phyloP scores from a whole-genome alignment of 2,329 filamentous ascomycete species.

The Beauveria sp. region DNA sequence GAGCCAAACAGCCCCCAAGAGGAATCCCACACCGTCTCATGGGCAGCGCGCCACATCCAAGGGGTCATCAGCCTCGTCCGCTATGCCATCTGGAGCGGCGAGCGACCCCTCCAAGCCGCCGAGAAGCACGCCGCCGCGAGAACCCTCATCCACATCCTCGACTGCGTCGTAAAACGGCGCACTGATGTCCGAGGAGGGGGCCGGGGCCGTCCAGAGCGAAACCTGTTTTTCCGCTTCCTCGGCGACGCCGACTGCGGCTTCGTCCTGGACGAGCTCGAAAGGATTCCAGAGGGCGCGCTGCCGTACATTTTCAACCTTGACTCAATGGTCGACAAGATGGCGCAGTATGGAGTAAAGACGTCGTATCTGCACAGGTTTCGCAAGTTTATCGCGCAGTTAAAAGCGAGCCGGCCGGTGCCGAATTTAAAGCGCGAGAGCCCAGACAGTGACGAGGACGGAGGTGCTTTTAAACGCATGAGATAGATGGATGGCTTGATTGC shows the following conservation, averaged over 20 bases:
- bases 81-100: slow-evolving; percentile 31
- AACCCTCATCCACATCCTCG: slow-evolving; percentile 41
- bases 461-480: slow-evolving; percentile 15
- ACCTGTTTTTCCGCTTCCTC: slow-evolving; percentile 42
- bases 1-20: not conserved
- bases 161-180: slow-evolving; percentile 34
- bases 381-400: slow-evolving; percentile 24
- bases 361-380: slow-evolving; percentile 30
- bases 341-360: slow-evolving; percentile 25
- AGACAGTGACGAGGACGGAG: slow-evolving; percentile 18
- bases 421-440: slow-evolving; percentile 23
- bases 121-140: slow-evolving; percentile 40
- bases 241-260: slow-evolving; percentile 38
- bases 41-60: slow-evolving; percentile 42
- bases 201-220: slow-evolving; percentile 26
- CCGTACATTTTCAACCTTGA: slow-evolving; percentile 35
- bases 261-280: slow-evolving; percentile 35
- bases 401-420: slow-evolving; percentile 19
- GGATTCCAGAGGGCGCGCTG: slow-evolving; percentile 36
- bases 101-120: slow-evolving; percentile 26
- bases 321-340: slow-evolving; percentile 24
- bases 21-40: slow-evolving; percentile 28
- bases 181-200: slow-evolving; percentile 26
- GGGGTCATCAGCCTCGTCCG: slow-evolving; percentile 36
- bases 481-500: not conserved